Conservation (phyloP, 2,329 filamentous ascomycete genomes). For the Ophiognomonia clavigignenti-juglandacearum region DNA sequence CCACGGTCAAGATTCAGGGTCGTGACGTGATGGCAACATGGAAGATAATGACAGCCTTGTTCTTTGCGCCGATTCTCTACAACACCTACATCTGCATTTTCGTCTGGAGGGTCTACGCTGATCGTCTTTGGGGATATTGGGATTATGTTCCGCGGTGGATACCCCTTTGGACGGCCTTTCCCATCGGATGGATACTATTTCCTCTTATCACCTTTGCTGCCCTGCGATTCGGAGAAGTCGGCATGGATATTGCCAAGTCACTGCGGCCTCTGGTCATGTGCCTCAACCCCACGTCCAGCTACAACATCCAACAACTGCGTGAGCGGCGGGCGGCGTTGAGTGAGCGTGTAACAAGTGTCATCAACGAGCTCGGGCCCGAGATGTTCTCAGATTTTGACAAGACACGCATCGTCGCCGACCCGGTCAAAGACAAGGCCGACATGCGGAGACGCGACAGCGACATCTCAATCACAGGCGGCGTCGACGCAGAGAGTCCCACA, state of each 20-base stretch:
- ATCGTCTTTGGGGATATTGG: constrained; percentile 77
- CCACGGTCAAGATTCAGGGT: constrained; percentile 82
- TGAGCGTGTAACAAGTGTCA: constrained; percentile 78
- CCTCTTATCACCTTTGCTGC: constrained; percentile 87
- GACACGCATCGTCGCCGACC: constrained; percentile 61
- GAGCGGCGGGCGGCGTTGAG: constrained; percentile 69
- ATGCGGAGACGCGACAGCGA: constrained; percentile 43
- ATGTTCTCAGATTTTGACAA: constrained; percentile 95
- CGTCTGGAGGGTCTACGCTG: constrained; percentile 72
- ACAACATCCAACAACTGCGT: constrained; percentile 76
- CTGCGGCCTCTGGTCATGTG: constrained; percentile 82
- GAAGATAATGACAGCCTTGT: constrained; percentile 86
- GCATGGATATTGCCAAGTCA: constrained; percentile 97
- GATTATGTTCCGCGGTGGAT: constrained; percentile 78
- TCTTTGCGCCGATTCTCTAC: constrained; percentile 77
- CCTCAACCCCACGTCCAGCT: constrained; percentile 77
- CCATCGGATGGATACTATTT: constrained; percentile 75
- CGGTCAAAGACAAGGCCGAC: constrained; percentile 29
- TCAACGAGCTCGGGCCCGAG: constrained; percentile 92
- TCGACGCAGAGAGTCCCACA: constrained; percentile 28
- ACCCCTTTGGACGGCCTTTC: constrained; percentile 71
- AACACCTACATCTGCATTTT: constrained; percentile 73
- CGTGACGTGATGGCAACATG: constrained; percentile 89
- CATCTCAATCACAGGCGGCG: constrained; percentile 33
- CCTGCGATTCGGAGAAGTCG: constrained; percentile 92